Conservation (phyloP, 257 asterid genomes). For the Solanum megistacrolobum region DNA sequence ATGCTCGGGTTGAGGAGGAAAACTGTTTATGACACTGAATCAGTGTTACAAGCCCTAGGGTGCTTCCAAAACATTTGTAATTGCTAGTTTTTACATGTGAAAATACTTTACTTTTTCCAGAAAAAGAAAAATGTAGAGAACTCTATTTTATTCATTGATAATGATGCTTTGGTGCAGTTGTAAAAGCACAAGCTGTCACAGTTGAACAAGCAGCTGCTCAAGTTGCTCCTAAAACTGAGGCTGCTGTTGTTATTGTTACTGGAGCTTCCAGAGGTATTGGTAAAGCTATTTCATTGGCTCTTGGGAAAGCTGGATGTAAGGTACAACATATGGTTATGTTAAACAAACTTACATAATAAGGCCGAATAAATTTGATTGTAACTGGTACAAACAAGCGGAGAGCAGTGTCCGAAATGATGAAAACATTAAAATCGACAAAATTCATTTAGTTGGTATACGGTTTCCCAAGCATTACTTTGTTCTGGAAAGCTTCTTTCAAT, state of each 20-base stretch:
- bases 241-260: conserved; percentile 80
- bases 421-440: background rate
- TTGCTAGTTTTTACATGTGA: too few species aligned
- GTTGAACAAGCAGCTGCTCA: conserved; percentile 39
- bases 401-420: background rate
- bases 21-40: too few species aligned
- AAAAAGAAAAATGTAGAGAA: background rate
- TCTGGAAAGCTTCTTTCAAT: background rate
- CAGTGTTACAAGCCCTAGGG: background rate
- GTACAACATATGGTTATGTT: conserved; percentile 10
- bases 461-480: background rate
- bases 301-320: conserved; percentile 98
- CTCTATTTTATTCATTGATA: background rate
- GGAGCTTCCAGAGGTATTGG: conserved; percentile 99
- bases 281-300: conserved; percentile 78
- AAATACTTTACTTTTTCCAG: too few species aligned
- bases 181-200: conserved; percentile 65
- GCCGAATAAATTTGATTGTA: background rate
- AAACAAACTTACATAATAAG: background rate
- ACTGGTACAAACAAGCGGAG: background rate
- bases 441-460: background rate
- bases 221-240: conserved; percentile 47
- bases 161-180: conserved; percentile 25
- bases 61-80: background rate
- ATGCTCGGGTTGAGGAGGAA: too few species aligned